A percentile compares a stretch with the other conserved stretches of the same genome.
These are phyloP conservation scores for Penicillium sp. DNA, from an alignment of 2,329 filamentous ascomycete genomes.

Conservation along the genomic window DNA sequence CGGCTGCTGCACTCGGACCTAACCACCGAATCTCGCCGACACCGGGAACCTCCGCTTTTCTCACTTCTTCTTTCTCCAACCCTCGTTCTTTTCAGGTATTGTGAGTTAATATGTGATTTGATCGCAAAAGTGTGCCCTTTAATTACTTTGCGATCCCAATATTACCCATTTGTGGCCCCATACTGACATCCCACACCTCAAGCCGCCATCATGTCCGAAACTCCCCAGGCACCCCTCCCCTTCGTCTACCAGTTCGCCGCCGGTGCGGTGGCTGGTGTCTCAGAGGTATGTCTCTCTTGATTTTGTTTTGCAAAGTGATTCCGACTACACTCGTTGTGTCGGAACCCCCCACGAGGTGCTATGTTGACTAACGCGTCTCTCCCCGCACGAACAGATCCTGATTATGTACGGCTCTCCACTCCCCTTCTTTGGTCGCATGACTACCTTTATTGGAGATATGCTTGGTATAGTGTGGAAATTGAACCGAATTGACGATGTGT, in stretches of 20 bases:
- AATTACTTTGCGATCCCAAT: not conserved
- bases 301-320: not conserved
- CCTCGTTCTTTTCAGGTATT: constrained; percentile 3
- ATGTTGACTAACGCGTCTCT: constrained; percentile 19
- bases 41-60: constrained; percentile 14
- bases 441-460: not conserved
- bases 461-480: not conserved
- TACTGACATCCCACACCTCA: constrained; percentile 10
- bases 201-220: constrained; percentile 55
- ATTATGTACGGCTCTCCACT: constrained; percentile 25
- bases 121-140: not conserved
- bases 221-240: constrained; percentile 72
- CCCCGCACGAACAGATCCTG: constrained; percentile 30
- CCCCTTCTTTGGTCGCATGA: not conserved
- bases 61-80: constrained; percentile 4
- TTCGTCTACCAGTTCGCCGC: constrained; percentile 95
- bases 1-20: constrained; percentile 10
- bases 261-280: constrained; percentile 95
- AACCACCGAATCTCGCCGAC: constrained; percentile 26
- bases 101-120: not conserved
- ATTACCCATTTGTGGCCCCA: not conserved
- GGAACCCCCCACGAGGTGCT: not conserved
- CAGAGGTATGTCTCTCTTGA: constrained; percentile 67
- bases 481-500: constrained; percentile 13
- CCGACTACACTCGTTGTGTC: not conserved